Base-by-base conservation (phyloP, 1,284 basidiomycete genomes). In the Moesziomyces antarcticus region DNA sequence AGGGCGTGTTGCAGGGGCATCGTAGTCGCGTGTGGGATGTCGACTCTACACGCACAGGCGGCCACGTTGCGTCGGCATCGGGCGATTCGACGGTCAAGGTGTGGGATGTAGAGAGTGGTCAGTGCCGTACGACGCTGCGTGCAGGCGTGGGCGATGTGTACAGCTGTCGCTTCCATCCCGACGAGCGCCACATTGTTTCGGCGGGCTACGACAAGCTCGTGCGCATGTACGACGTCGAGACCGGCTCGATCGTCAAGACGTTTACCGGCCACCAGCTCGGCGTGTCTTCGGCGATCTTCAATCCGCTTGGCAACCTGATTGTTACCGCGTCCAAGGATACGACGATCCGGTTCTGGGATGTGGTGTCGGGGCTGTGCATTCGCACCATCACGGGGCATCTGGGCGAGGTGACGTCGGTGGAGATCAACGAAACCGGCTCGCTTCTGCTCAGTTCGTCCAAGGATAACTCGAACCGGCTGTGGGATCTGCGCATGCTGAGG, bases 181-280 rank as follows among this genome's bases (percentile, higher is more conserved):
- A 83, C 33, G 77, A 80, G 50, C 74, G 82, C 40, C 84, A 85
- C 48, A 55, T 87, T 21, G 84, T 85, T 2, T 78, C 86, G 0
- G 86, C 86, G 6, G 85, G 85, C 16, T 87, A 87, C 65, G 87
- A 87, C 75, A 85, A 85, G 75, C 86, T 87, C 7, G 77, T 87
- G 2, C 78, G 86, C 5, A 78, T 85, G 30, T 87, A 85, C 81
- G 86, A 87, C 68, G 78, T 87, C 41, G 84, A 85, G 37, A 82
- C 85, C 0, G 82, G 82, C 24, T 82, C 85, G 14, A 82, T 85
- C 30, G 73, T 86, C 25, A 83, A 86, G 55, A 87, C 86, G 7
- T 87, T 87, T 57, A 87, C 86, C 2, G 87, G 87, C 0, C 86
- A 87, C 61, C 82, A 84, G 35, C 80, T 85, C 35, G 85, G 85